Evolutionary conservation across 2,329 filamentous ascomycete species (phyloP).

Genomic region (Rhynchosporium secalis): DNA sequence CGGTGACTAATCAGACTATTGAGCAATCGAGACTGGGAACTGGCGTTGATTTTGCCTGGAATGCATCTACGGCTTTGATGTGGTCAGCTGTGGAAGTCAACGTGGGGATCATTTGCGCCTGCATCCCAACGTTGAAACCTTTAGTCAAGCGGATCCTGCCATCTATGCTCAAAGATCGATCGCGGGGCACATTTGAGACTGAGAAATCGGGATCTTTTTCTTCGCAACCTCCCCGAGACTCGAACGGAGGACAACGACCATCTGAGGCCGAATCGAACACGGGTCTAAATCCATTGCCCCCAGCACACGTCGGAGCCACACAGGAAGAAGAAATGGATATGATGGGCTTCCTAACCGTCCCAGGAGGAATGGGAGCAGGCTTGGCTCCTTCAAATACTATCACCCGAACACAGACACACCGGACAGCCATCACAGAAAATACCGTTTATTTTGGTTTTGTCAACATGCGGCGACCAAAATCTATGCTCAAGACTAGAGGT

Average conservation of each 20-base stretch:
- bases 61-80: slow-evolving; percentile 83
- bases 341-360: slow-evolving; percentile 37
- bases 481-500: slow-evolving; percentile 64
- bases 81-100: slow-evolving; percentile 94
- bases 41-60: slow-evolving; percentile 62
- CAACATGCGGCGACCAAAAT: slow-evolving; percentile 67
- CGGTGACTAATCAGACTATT: slow-evolving; percentile 24
- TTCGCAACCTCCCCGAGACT: slow-evolving; percentile 22
- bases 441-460: slow-evolving; percentile 75
- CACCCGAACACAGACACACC: slow-evolving; percentile 16
- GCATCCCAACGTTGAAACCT: slow-evolving; percentile 89
- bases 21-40: slow-evolving; percentile 44
- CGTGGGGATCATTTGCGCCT: slow-evolving; percentile 84
- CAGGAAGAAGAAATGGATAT: slow-evolving; percentile 27
- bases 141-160: slow-evolving; percentile 57
- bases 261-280: slow-evolving; percentile 4
- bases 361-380: slow-evolving; percentile 17
- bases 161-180: slow-evolving; percentile 33
- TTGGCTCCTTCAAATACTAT: slow-evolving; percentile 15
- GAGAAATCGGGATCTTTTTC: slow-evolving; percentile 26
- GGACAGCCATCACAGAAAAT: slow-evolving; percentile 34
- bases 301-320: slow-evolving; percentile 20
- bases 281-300: slow-evolving; percentile 19
- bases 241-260: not conserved
- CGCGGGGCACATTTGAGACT: slow-evolving; percentile 8